These are phyloP conservation scores for Leishmania turanica DNA, from an alignment of 208 protist genomes.

Conservation along the genomic window DNA sequence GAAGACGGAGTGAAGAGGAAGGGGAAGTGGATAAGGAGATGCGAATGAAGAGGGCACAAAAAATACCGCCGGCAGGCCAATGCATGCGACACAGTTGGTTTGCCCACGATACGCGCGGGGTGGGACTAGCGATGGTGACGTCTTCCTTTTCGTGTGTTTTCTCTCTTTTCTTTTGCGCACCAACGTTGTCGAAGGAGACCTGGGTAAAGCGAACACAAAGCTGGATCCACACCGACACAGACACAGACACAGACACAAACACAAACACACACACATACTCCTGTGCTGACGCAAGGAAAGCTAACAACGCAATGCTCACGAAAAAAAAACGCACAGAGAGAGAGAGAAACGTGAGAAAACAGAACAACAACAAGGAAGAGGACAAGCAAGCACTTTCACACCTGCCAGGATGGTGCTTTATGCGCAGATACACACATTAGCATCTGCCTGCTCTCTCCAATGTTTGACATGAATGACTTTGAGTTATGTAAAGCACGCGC, in stretches of 20 bases:
- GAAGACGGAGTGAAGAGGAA: background rate
- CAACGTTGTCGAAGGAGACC: background rate
- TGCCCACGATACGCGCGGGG: background rate
- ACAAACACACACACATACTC: too few relatives aligned
- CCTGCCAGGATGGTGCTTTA: background rate
- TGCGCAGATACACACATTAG: too few relatives aligned
- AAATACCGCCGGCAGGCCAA: background rate
- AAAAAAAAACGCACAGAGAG: constrained; percentile 1
- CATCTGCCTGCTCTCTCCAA: background rate
- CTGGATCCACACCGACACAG: background rate
- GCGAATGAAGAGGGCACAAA: background rate
- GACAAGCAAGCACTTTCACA: background rate
- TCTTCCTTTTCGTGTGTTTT: background rate
- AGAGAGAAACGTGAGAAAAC: constrained; percentile 9
- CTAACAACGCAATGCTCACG: background rate
- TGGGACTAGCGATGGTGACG: background rate
- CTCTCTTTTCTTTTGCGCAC: background rate
- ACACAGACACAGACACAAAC: background rate
- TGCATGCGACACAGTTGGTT: background rate
- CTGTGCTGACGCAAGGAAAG: too few relatives aligned
- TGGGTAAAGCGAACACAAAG: background rate
- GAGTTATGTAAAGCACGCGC: background rate
- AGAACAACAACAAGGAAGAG: background rate
- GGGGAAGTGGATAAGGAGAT: background rate
- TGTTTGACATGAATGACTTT: background rate